phyloP scores from a whole-genome alignment of 2,329 filamentous ascomycete species.

The Pseudocercospora ulei region DNA sequence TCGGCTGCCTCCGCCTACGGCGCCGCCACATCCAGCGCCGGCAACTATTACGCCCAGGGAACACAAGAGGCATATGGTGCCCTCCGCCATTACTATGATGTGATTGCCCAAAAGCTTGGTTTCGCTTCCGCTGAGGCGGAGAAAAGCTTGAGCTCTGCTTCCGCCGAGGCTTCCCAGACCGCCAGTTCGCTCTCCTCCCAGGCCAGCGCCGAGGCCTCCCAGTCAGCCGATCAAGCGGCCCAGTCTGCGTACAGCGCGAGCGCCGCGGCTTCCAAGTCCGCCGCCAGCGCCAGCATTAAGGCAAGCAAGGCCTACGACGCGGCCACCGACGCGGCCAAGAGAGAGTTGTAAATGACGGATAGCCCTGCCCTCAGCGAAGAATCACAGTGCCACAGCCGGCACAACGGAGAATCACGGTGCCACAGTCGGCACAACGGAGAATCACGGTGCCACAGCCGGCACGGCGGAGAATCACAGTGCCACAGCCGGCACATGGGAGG shows the following conservation, averaged over 20 bases:
- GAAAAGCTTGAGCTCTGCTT: conserved; percentile 33
- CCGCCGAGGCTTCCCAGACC: conserved; percentile 23
- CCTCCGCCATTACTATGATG: conserved; percentile 36
- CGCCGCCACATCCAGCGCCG: conserved; percentile 48
- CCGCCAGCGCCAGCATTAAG: conserved; percentile 30
- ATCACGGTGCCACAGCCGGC: too few species aligned
- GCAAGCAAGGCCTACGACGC: conserved; percentile 27
- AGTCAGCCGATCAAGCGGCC: conserved; percentile 30
- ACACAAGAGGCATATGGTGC: conserved; percentile 51
- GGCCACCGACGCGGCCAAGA: conserved; percentile 24
- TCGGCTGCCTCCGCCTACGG: conserved; percentile 36
- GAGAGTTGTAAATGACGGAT: conserved; percentile 12
- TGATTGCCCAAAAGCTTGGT: conserved; percentile 40
- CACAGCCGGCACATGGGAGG: conserved; percentile 3
- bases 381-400: conserved; percentile 8
- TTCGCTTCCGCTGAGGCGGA: conserved; percentile 37
- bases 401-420: neutral
- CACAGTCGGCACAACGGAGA: neutral
- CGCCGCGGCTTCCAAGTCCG: conserved; percentile 26
- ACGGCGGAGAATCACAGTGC: conserved; percentile 5
- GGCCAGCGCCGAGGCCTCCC: conserved; percentile 30
- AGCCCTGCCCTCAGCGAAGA: neutral
- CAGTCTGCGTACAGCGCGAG: conserved; percentile 28
- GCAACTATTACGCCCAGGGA: conserved; percentile 66
- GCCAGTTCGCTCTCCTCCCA: conserved; percentile 26